Evolutionary conservation across 2,329 filamentous ascomycete species (phyloP), one percentile per base, ranked within the genome.

Genomic region (Davidsoniella eucalypti): DNA sequence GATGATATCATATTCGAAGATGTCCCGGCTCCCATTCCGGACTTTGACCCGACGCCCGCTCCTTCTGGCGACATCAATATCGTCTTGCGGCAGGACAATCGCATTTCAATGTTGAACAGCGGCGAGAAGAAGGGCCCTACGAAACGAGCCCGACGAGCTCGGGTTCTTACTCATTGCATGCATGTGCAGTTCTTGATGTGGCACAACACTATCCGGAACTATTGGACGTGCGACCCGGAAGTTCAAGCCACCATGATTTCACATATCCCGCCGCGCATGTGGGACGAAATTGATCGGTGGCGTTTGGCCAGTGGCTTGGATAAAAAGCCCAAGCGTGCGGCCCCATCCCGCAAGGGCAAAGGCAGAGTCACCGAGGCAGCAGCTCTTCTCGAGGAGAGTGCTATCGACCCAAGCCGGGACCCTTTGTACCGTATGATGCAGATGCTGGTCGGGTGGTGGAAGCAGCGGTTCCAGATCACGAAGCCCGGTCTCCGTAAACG

Each of bases 151-250:
- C 78, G 86, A 47, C 75, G 79, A 54, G 83, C 90, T 51, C 76
- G 92, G 23, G 75, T 80, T 33, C 73, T 80, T 3, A 87, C 87
- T 0, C 92, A 98, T 63, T 84, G 85, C 57, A 72, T 94, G 57
- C 92, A 98, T 63, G 87, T 96, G 2, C 80, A 93, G 61, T 76
- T 80, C 48, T 68, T 98, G 14, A 73, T 98, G 53, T 95, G 83
- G 72, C 88, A 96, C 61, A 96, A 96, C 60, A 76, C 85, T 0
- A 65, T 92, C 12, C 78, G 85, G 40, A 95, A 96, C 61, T 71
- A 77, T 0, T 96, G 90, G 82, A 66, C 87, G 17, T 85, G 85
- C 57, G 84, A 96, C 58, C 63, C 72, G 3, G 76, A 84, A 54
- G 71, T 93, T 0, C 85, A 92, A 54, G 77, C 79, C 9, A 82